Percentiles rank a stretch among this genome's conserved stretches.
Conservation (phyloP, 2,329 filamentous ascomycete genomes). For the Hypoxylon sp. region DNA sequence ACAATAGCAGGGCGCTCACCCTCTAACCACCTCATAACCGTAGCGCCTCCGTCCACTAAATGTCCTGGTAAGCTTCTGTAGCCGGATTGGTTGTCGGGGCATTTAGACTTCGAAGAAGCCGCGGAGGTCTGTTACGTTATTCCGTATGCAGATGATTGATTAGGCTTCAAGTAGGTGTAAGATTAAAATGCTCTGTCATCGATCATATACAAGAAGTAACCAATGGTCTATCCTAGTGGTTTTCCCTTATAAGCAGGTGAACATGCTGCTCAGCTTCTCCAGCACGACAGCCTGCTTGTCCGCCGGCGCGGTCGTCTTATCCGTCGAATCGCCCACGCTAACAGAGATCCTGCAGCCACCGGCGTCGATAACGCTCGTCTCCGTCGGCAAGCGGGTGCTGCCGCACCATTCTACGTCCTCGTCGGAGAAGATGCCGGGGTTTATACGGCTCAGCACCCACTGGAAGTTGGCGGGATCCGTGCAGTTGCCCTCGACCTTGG, state of each 20-base stretch:
- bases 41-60: no score
- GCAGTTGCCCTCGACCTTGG: slow-evolving; percentile 64
- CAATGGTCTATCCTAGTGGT: background rate
- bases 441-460: slow-evolving; percentile 73
- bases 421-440: slow-evolving; percentile 63
- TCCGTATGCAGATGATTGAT: no score
- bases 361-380: slow-evolving; percentile 63
- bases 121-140: no score
- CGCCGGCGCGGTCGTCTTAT: slow-evolving; percentile 69
- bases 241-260: slow-evolving; percentile 57
- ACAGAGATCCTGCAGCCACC: slow-evolving; percentile 71
- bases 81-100: no score
- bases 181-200: background rate
- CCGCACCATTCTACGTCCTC: slow-evolving; percentile 71
- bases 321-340: slow-evolving; percentile 69
- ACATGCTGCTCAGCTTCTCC: slow-evolving; percentile 60
- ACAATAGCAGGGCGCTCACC: no score
- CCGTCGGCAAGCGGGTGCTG: slow-evolving; percentile 66
- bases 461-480: slow-evolving; percentile 65
- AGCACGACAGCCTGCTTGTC: slow-evolving; percentile 64
- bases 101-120: no score
- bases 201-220: slow-evolving; percentile 24
- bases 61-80: no score
- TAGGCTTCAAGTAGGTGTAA: no score
- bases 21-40: no score